Percentiles rank a stretch among this genome's conserved stretches.
These are phyloP conservation scores for Salvia splendens DNA, from an alignment of 257 asterid species.

Conservation along the genomic window DNA sequence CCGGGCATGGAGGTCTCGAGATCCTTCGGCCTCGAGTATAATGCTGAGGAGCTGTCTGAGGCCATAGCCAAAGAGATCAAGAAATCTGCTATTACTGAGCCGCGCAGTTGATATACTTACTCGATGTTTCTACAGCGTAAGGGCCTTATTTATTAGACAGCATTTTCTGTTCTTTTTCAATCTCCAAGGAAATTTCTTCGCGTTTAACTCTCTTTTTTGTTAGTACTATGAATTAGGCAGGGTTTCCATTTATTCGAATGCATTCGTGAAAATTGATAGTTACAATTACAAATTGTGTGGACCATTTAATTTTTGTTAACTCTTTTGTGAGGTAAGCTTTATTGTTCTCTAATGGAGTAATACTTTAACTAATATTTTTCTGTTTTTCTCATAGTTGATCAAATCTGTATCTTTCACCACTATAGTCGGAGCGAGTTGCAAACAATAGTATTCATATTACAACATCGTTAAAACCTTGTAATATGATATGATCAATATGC, in stretches of 20 bases:
- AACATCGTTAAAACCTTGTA: too few species aligned
- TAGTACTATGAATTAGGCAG: not conserved
- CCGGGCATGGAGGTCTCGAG: constrained; percentile 79
- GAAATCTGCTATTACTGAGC: constrained; percentile 33
- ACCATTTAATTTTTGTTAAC: too few species aligned
- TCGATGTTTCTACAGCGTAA: not conserved
- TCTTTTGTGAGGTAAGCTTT: too few species aligned
- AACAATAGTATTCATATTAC: too few species aligned
- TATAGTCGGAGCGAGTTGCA: too few species aligned
- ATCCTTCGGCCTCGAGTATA: constrained; percentile 82
- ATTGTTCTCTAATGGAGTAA: too few species aligned
- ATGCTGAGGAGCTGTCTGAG: constrained; percentile 60
- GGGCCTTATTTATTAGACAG: constrained; percentile 10
- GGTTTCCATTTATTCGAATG: not conserved
- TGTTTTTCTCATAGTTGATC: too few species aligned
- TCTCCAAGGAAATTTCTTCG: not conserved
- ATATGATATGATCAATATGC: too few species aligned
- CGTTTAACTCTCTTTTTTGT: not conserved
- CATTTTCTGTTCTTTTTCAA: not conserved
- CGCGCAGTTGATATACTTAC: constrained; percentile 27
- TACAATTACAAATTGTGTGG: too few species aligned
- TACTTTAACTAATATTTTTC: too few species aligned
- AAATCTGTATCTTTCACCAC: too few species aligned
- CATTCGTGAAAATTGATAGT: constrained; percentile 1
- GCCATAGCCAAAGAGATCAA: constrained; percentile 61